A percentile compares a stretch with the other conserved stretches of the same genome.
These are phyloP conservation scores for Saccharomycopsis synnaedendra DNA, from an alignment of 805 yeast genomes.

Conservation along the genomic window DNA sequence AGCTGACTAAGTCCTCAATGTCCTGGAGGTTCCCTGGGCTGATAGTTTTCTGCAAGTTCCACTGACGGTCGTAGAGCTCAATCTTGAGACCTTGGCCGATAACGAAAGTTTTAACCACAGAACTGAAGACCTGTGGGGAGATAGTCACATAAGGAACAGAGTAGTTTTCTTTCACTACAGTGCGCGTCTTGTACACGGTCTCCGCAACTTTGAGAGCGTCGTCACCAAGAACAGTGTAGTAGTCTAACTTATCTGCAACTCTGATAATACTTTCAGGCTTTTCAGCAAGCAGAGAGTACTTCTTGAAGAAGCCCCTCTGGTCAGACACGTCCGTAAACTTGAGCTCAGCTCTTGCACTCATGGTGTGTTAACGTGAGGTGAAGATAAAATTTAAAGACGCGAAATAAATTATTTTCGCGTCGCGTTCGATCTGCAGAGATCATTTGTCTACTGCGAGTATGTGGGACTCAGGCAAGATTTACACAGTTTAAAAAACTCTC, in stretches of 20 bases:
- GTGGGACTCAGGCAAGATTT: background rate
- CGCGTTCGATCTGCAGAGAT: background rate
- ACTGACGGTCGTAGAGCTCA: constrained; percentile 64
- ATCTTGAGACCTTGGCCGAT: constrained; percentile 65
- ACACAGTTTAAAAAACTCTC: no score
- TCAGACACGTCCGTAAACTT: constrained; percentile 44
- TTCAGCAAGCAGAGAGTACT: constrained; percentile 34
- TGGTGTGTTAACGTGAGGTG: background rate
- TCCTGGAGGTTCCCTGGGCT: constrained; percentile 85
- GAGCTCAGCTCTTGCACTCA: constrained; percentile 38
- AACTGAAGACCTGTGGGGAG: constrained; percentile 61
- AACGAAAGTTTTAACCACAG: constrained; percentile 53
- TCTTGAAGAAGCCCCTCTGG: constrained; percentile 36
- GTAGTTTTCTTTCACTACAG: constrained; percentile 59
- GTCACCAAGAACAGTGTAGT: constrained; percentile 59
- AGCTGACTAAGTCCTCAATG: constrained; percentile 57
- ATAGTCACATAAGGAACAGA: constrained; percentile 58
- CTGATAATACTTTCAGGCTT: constrained; percentile 42
- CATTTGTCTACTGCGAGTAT: background rate
- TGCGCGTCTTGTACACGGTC: constrained; percentile 67
- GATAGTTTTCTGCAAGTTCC: constrained; percentile 49
- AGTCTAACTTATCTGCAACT: constrained; percentile 73
- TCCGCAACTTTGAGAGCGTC: constrained; percentile 84
- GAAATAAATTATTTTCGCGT: background rate
- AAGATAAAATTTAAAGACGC: no score